Evolutionary conservation across 352 stramenopile genomes (phyloP).

Genomic region (Aphanomyces stellatus): DNA sequence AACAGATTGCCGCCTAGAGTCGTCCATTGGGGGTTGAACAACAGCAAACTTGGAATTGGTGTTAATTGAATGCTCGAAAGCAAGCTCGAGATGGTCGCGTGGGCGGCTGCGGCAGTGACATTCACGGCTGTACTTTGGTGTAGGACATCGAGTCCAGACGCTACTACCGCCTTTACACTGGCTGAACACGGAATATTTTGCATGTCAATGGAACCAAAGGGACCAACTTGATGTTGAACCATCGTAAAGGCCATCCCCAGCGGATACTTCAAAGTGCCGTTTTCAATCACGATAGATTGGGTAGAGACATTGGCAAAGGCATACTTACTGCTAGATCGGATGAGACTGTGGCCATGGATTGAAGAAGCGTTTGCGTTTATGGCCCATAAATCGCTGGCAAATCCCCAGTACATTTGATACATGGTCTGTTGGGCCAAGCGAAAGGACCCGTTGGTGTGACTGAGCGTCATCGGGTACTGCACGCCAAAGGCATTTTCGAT

Average conservation of each 20-base stretch:
- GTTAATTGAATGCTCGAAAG: too few species aligned
- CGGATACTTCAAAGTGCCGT: too few species aligned
- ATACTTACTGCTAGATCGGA: not conserved
- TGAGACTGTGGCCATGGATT: not conserved
- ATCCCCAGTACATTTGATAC: conserved; percentile 1
- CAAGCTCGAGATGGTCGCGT: too few species aligned
- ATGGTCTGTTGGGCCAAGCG: not conserved
- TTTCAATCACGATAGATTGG: not conserved
- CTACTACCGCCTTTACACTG: too few species aligned
- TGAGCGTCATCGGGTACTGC: not conserved
- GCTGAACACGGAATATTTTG: not conserved
- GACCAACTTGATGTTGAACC: not conserved
- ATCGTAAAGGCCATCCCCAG: too few species aligned
- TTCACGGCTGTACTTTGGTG: too few species aligned
- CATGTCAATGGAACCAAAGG: not conserved
- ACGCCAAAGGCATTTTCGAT: not conserved
- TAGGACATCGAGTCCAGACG: too few species aligned
- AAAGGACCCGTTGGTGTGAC: not conserved
- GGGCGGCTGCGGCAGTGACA: too few species aligned
- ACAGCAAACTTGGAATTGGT: too few species aligned
- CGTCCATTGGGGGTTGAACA: too few species aligned
- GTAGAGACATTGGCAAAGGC: not conserved
- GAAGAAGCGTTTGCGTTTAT: not conserved
- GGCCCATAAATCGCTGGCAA: conserved; percentile 3
- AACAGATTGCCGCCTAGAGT: too few species aligned